Percentiles rank a stretch among this genome's conserved stretches.
These are phyloP conservation scores for Trypanosoma brucei DNA, from an alignment of 208 protist species.

Conservation along the genomic window DNA sequence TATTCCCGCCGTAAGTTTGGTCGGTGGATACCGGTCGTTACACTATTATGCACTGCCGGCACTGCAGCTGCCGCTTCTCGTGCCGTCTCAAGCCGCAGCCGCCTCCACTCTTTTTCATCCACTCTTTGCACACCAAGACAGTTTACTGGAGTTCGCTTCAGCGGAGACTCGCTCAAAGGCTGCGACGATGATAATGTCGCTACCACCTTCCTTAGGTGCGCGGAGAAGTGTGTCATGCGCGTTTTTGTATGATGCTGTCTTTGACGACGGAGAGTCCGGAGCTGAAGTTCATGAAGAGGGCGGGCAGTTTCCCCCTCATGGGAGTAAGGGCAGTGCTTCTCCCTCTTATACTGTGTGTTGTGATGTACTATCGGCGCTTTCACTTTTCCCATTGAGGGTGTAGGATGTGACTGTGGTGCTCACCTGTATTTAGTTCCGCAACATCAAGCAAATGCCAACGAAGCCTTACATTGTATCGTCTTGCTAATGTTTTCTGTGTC, in stretches of 20 bases:
- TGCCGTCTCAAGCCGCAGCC: conserved; percentile 15
- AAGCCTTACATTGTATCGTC: no score
- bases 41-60: conserved; percentile 62
- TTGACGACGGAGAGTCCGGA: not conserved
- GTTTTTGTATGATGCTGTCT: conserved; percentile 17
- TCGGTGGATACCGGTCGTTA: conserved; percentile 49
- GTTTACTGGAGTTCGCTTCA: conserved; percentile 17
- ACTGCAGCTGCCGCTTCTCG: conserved; percentile 41
- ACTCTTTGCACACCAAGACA: conserved; percentile 17
- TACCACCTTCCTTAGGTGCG: not conserved
- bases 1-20: conserved; percentile 22
- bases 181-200: not conserved
- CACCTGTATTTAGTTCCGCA: no score
- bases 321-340: not conserved
- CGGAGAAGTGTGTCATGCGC: not conserved
- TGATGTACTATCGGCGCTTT: conserved; percentile 20
- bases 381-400: conserved; percentile 13
- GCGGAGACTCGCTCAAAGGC: conserved; percentile 7
- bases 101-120: conserved; percentile 18
- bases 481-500: no score
- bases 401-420: no score
- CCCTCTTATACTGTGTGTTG: not conserved
- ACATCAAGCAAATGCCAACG: no score
- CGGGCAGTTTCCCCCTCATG: not conserved
- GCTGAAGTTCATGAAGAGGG: not conserved